These are phyloP conservation scores for Anthracocystis panici-leucophaei DNA, from an alignment of 1,284 basidiomycete species.

Conservation along the genomic window DNA sequence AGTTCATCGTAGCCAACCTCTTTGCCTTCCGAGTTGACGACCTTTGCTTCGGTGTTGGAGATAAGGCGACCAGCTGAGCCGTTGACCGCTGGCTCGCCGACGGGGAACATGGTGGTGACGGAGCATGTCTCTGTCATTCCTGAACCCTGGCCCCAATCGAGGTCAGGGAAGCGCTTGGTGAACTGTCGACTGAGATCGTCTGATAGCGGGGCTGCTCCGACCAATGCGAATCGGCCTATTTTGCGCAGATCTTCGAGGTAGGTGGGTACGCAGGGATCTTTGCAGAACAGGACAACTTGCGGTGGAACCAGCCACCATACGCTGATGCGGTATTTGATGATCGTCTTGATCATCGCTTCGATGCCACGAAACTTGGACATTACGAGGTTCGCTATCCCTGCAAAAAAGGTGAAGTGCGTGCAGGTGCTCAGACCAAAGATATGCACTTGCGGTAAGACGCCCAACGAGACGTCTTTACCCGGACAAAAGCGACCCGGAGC, in stretches of 20 bases:
- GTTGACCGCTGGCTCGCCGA: slow-evolving; percentile 64
- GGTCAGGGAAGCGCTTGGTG: slow-evolving; percentile 40
- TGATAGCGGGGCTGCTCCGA: slow-evolving; percentile 58
- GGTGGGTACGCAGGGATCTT: slow-evolving; percentile 54
- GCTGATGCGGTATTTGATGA: slow-evolving; percentile 62
- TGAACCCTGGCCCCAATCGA: slow-evolving; percentile 62
- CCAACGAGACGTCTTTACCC: slow-evolving; percentile 55
- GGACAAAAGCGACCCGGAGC: slow-evolving; percentile 49
- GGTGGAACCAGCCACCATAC: slow-evolving; percentile 59
- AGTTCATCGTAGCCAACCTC: slow-evolving; percentile 68
- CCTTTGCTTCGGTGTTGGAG: slow-evolving; percentile 61
- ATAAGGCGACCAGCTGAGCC: slow-evolving; percentile 61
- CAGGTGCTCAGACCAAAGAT: slow-evolving; percentile 64
- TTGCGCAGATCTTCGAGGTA: slow-evolving; percentile 57
- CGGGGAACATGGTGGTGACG: slow-evolving; percentile 67
- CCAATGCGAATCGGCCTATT: slow-evolving; percentile 54
- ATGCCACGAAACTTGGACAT: slow-evolving; percentile 60
- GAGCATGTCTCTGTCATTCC: slow-evolving; percentile 65
- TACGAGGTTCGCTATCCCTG: slow-evolving; percentile 59
- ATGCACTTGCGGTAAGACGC: slow-evolving; percentile 55
- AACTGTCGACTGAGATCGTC: slow-evolving; percentile 59
- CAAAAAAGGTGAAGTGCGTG: slow-evolving; percentile 64
- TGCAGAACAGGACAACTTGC: slow-evolving; percentile 56
- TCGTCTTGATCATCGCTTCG: slow-evolving; percentile 58
- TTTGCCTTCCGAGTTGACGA: slow-evolving; percentile 55